Percentiles rank a stretch among this genome's conserved stretches.
Conservation (phyloP, 495 filamentous ascomycete species). For the Tuber calosporum region DNA sequence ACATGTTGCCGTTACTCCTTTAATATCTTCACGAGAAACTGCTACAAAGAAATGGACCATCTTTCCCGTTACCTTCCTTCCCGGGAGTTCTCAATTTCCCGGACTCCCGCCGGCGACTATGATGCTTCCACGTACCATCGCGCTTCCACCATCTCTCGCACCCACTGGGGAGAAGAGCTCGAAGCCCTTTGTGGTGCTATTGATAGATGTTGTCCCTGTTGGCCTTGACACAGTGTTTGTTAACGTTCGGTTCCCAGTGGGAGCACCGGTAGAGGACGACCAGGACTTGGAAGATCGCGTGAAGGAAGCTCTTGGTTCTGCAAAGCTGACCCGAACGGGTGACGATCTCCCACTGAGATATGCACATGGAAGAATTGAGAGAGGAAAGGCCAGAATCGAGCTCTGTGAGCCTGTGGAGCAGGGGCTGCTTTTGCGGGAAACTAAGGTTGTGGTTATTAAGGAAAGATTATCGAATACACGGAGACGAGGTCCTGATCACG, state of each 20-base stretch:
- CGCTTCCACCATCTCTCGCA: conserved; percentile 58
- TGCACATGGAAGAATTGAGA: conserved; percentile 62
- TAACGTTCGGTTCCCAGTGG: conserved; percentile 44
- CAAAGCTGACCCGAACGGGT: conserved; percentile 71
- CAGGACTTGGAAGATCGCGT: conserved; percentile 59
- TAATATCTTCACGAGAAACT: conserved; percentile 56
- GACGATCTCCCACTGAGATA: conserved; percentile 83
- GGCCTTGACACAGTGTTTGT: conserved; percentile 78
- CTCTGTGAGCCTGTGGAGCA: conserved; percentile 72
- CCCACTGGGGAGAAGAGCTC: conserved; percentile 51
- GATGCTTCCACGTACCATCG: conserved; percentile 72
- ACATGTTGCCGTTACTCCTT: conserved; percentile 66
- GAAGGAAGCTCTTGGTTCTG: conserved; percentile 68
- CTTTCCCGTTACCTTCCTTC: conserved; percentile 59
- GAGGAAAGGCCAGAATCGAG: conserved; percentile 58
- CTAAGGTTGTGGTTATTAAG: conserved; percentile 61
- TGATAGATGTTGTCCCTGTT: conserved; percentile 73
- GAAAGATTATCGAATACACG: conserved; percentile 43
- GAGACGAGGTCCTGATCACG: conserved; percentile 43
- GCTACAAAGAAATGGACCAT: conserved; percentile 65
- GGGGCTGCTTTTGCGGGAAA: conserved; percentile 63
- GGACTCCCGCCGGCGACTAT: conserved; percentile 64
- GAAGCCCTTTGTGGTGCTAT: conserved; percentile 68
- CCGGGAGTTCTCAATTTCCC: conserved; percentile 46
- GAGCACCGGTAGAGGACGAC: conserved; percentile 57